phyloP scores from a whole-genome alignment of 2,329 filamentous ascomycete species.

The Colletotrichum musicola region DNA sequence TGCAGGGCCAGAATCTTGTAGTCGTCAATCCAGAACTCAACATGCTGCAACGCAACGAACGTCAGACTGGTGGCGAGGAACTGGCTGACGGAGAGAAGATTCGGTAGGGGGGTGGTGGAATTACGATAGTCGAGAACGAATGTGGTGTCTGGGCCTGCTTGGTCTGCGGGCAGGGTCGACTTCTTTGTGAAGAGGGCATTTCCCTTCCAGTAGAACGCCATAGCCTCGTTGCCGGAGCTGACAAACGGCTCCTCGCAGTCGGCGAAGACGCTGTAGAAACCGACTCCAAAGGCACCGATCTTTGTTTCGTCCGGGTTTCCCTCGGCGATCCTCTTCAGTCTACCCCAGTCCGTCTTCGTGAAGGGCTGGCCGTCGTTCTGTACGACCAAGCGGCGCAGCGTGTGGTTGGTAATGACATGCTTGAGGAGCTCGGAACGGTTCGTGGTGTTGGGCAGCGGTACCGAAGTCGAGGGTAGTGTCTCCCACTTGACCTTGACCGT shows the following conservation, averaged over 20 bases:
- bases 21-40: slow-evolving; percentile 93
- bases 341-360: slow-evolving; percentile 89
- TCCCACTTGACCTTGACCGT: slow-evolving; percentile 94
- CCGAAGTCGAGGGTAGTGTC: slow-evolving; percentile 83
- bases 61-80: slow-evolving; percentile 96
- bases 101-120: slow-evolving; percentile 86
- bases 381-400: slow-evolving; percentile 86
- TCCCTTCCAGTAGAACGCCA: slow-evolving; percentile 99
- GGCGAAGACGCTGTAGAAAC: slow-evolving; percentile 98
- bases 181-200: slow-evolving; percentile 95
- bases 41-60: slow-evolving; percentile 88
- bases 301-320: slow-evolving; percentile 99
- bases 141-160: slow-evolving; percentile 80
- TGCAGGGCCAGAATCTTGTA: slow-evolving; percentile 82
- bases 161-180: slow-evolving; percentile 76
- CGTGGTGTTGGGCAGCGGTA: slow-evolving; percentile 76
- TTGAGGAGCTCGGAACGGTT: slow-evolving; percentile 81
- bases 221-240: slow-evolving; percentile 89
- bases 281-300: slow-evolving; percentile 97
- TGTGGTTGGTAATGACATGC: slow-evolving; percentile 87
- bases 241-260: slow-evolving; percentile 99
- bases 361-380: slow-evolving; percentile 94
- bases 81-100: slow-evolving; percentile 86
- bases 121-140: slow-evolving; percentile 97
- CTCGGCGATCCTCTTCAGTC: slow-evolving; percentile 97